These are phyloP conservation scores for Diaporthe citri DNA, from an alignment of 2,329 filamentous ascomycete species.

Conservation along the genomic window DNA sequence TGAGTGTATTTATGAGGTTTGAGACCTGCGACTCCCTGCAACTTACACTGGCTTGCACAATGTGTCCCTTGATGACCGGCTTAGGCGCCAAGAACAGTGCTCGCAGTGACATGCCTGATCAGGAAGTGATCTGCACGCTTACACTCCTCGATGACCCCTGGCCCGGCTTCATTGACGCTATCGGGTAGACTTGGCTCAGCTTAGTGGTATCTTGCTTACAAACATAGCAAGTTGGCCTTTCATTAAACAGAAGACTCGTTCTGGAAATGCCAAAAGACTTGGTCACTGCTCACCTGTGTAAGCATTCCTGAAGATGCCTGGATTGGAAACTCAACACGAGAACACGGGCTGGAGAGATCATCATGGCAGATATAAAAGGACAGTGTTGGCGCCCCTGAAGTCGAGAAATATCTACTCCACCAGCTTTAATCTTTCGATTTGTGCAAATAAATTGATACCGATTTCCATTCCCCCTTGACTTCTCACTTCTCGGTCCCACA, in stretches of 20 bases:
- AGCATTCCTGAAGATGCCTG: too few species aligned
- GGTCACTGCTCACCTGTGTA: background rate
- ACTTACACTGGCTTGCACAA: background rate
- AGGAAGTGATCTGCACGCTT: background rate
- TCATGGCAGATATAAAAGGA: background rate
- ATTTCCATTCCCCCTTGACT: background rate
- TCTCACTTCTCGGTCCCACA: accelerated
- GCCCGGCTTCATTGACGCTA: background rate
- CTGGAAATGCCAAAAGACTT: background rate
- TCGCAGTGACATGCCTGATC: background rate
- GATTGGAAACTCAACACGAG: background rate
- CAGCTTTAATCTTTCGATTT: background rate
- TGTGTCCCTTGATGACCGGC: background rate
- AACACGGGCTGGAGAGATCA: background rate
- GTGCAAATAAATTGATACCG: accelerated
- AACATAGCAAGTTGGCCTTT: background rate
- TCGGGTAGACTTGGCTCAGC: background rate
- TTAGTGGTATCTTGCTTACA: background rate
- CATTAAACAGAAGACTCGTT: background rate
- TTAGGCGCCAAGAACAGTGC: background rate
- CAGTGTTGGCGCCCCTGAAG: too few species aligned
- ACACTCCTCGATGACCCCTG: background rate
- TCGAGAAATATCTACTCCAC: background rate
- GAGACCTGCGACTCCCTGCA: background rate
- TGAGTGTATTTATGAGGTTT: too few species aligned